Base-by-base conservation (phyloP, 441 rosid species). In the Aquilaria agallochum region DNA sequence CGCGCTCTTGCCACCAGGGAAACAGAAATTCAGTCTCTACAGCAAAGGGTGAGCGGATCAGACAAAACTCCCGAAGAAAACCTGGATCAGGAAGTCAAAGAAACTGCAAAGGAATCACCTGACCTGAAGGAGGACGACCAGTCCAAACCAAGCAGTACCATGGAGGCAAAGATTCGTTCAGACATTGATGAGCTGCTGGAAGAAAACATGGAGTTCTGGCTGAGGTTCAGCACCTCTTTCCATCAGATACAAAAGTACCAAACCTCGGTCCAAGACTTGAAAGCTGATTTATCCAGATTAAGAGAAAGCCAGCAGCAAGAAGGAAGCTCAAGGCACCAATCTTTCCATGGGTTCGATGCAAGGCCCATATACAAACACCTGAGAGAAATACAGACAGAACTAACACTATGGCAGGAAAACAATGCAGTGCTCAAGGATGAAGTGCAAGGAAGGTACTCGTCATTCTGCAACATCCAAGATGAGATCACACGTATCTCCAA, bases 141-240 rank as follows among this genome's bases (percentile, higher is more conserved):
- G 42, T 32, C 47, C 56, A 58, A 44, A 6, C 56, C 60, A 11
- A 63, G 59, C 59, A 67, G 84, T 63, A 67, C 84, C 5, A 72
- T 82, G 3, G 94, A 88, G 73, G 90, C 87, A 57, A 84, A 81
- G 71, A 68, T 95, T 54, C 79, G 96, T 5, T 63, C 72, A 2
- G 86, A 82, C 31, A 95, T 92, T 12, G 95, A 95, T 57, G 77
- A 72, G 20, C 68, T 89, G 40, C 76, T 95, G 70, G 99, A 95
- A 74, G 95, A 89, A 72, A 95, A 95, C 68, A 77, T 92, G 4
- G 97, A 86, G 75, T 95, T 95, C 74, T 95, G 97, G 99, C 68
- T 95, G 82, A 88, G 97, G 65, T 92, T 92, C 66, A 88, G 98
- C 82, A 78, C 86, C 31, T 75, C 92, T 0, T 75, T 88, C 55